Percentiles rank a stretch among this genome's conserved stretches.
Evolutionary conservation across 257 asterid species (phyloP).

Genomic region (Petunia axillaris): DNA sequence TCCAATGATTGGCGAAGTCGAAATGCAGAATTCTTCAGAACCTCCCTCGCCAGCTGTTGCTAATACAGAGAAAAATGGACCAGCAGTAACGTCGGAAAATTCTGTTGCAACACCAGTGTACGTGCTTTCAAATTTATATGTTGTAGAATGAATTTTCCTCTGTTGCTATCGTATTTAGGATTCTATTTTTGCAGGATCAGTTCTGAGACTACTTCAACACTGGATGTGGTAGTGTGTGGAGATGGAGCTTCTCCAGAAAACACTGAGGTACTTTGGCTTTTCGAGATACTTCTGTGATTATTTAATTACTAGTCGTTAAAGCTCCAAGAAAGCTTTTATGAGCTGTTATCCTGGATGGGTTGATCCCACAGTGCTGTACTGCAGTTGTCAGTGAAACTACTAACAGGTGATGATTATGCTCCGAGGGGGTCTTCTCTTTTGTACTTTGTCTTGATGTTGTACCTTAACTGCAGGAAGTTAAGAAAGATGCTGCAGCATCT

Average conservation of each 20-base stretch:
- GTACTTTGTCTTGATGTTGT: conserved; percentile 20
- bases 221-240: conserved; percentile 49
- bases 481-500: conserved; percentile 43
- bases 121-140: conserved; percentile 24
- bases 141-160: conserved; percentile 27
- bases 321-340: conserved; percentile 18
- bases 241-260: conserved; percentile 42
- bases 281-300: conserved; percentile 19
- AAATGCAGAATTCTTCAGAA: conserved; percentile 45
- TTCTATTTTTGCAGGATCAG: conserved; percentile 47
- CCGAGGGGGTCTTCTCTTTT: neutral
- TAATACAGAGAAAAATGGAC: conserved; percentile 41
- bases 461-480: conserved; percentile 54
- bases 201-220: conserved; percentile 45
- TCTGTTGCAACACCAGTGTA: conserved; percentile 55
- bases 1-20: conserved; percentile 41
- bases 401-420: neutral
- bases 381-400: conserved; percentile 13
- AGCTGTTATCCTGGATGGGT: conserved; percentile 13
- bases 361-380: conserved; percentile 7
- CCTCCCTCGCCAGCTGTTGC: conserved; percentile 44
- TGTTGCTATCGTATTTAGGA: neutral
- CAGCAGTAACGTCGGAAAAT: conserved; percentile 37
- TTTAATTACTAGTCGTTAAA: conserved; percentile 1
- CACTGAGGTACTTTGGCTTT: conserved; percentile 53